Base-by-base conservation (phyloP, 2,329 filamentous ascomycete species). In the Penicillium paneum region DNA sequence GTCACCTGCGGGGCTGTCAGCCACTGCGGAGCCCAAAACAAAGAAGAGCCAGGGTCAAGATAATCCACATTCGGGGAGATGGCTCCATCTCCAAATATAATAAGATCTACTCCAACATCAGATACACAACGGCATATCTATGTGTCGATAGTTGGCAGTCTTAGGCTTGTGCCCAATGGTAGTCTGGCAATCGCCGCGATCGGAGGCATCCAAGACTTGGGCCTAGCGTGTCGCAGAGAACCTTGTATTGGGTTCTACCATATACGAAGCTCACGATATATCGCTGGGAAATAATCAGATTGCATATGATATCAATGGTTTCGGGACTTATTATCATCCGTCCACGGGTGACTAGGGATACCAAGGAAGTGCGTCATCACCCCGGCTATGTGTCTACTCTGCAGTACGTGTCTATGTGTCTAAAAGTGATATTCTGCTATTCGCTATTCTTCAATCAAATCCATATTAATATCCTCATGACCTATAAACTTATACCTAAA, bases 11-110 rank as follows among this genome's bases (percentile, higher is more conserved):
- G 45, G 52, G 52, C 45, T 44, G 45, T 50, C 52, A 54, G 46
- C 52, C 52, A 50, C 46, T 49, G 52, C 52, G 52, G 52, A 54
- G 52, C 52, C 52, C 19, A 43, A 39, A 41, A 50, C n/a, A 32
- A 49, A 49, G 45, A 42, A 49, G 28, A 42, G 46, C 31, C 45
- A 54, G 51, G 51, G 44, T 43, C 45, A 50, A 13, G 24, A 49
- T 50, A 54, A 54, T 42, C 52, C 52, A 54, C 52, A 12, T 17
- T 32, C 39, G 48, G 39, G 32, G 28, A 46, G 32, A 46, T 10
- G 43, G 45, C 39, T 39, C 52, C 52, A 54, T 50, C 44, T 52
- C 11, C 26, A 48, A 24, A 24, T 24, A 48, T 32, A 17, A 43
- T 46, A 29, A 44, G 52, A 54, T 54, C 45, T 41, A 39, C 39